Conservation (phyloP, 2,329 filamentous ascomycete species). For the Cercospora brassicicola region DNA sequence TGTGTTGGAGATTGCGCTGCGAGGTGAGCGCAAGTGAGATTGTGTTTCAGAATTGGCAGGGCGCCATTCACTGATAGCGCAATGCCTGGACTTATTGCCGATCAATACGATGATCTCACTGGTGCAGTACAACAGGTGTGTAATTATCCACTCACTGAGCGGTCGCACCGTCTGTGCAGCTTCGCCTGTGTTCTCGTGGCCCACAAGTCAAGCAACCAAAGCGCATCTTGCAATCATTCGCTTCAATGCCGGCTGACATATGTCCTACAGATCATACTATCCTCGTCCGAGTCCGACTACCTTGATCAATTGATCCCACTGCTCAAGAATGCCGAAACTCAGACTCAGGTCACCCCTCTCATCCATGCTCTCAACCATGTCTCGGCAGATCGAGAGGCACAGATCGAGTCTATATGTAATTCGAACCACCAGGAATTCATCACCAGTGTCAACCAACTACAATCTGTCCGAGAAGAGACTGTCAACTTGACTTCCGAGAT, state of each 20-base stretch:
- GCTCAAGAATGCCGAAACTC: slow-evolving; percentile 81
- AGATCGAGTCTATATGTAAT: slow-evolving; percentile 92
- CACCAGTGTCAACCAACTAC: slow-evolving; percentile 87
- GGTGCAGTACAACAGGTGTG: slow-evolving; percentile 53
- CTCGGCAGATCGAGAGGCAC: slow-evolving; percentile 79
- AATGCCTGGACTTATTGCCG: slow-evolving; percentile 43
- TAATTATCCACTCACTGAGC: background rate
- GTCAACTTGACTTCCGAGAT: slow-evolving; percentile 88
- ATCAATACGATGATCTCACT: slow-evolving; percentile 51
- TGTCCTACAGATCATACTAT: slow-evolving; percentile 76
- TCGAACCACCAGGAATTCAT: slow-evolving; percentile 97
- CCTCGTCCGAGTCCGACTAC: slow-evolving; percentile 88
- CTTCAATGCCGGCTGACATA: slow-evolving; percentile 18
- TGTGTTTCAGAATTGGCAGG: background rate
- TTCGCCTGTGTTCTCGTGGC: background rate
- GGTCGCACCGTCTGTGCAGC: background rate
- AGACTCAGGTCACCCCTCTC: slow-evolving; percentile 64
- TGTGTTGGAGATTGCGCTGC: background rate
- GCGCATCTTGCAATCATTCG: background rate
- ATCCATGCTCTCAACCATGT: slow-evolving; percentile 78
- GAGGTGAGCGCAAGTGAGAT: background rate
- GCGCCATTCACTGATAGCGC: background rate
- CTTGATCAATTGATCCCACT: slow-evolving; percentile 93
- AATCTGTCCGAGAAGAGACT: slow-evolving; percentile 86
- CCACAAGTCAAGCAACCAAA: background rate